A percentile compares a stretch with the other conserved stretches of the same genome.
Conservation (phyloP, 2,329 filamentous ascomycete species). For the Huntiella decipiens region DNA sequence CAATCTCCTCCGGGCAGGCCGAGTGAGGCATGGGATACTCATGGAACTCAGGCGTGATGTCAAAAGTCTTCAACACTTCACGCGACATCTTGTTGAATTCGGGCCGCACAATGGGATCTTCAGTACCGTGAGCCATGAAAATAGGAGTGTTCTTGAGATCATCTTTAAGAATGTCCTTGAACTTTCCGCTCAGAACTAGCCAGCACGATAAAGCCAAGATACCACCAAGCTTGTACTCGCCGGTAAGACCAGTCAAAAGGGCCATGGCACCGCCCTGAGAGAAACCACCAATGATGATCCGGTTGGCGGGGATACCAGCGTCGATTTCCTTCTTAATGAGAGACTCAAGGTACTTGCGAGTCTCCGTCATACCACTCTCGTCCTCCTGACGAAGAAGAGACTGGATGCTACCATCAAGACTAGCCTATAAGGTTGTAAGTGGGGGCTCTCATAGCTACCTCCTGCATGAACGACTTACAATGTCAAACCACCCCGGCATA, state of each 20-base stretch:
- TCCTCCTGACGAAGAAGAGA: slow-evolving; percentile 31
- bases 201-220: slow-evolving; percentile 76
- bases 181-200: slow-evolving; percentile 41
- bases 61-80: slow-evolving; percentile 46
- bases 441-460: too few species aligned
- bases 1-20: slow-evolving; percentile 58
- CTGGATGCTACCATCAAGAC: slow-evolving; percentile 19
- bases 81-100: slow-evolving; percentile 50
- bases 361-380: slow-evolving; percentile 53
- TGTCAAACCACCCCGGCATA: slow-evolving; percentile 83
- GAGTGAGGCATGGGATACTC: slow-evolving; percentile 42
- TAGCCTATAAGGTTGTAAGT: slow-evolving; percentile 9
- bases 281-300: slow-evolving; percentile 75
- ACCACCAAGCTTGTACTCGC: slow-evolving; percentile 57
- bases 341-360: slow-evolving; percentile 55
- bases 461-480: slow-evolving; percentile 30
- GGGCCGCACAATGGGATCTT: slow-evolving; percentile 53
- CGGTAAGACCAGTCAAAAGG: slow-evolving; percentile 61
- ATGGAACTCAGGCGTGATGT: slow-evolving; percentile 49
- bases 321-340: slow-evolving; percentile 68
- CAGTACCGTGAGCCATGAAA: slow-evolving; percentile 74
- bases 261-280: slow-evolving; percentile 78
- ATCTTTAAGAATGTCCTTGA: slow-evolving; percentile 23
- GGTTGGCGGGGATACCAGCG: slow-evolving; percentile 59
- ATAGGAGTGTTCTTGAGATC: slow-evolving; percentile 52